Conservation (phyloP, 306 rosid species). For the Comarum palustre region DNA sequence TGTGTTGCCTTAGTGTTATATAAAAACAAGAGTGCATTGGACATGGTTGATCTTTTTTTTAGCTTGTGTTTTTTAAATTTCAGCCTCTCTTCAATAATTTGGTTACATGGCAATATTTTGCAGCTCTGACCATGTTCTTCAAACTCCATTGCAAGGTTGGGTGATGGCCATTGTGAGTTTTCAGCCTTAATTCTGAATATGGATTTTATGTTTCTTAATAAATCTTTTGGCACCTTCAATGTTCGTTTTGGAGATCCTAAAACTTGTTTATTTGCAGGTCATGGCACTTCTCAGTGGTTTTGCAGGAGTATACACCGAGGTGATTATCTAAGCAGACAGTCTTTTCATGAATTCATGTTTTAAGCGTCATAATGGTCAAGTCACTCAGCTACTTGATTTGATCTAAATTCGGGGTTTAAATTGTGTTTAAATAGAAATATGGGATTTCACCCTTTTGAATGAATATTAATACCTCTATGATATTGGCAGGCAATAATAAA, state of each 20-base stretch:
- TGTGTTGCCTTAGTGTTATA: constrained; percentile 1
- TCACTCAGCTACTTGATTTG: constrained; percentile 18
- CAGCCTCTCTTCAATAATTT: neutral
- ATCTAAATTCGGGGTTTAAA: neutral
- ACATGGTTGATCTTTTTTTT: neutral
- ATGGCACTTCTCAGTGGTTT: constrained; percentile 98
- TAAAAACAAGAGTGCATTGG: constrained; percentile 16
- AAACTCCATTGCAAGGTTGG: constrained; percentile 94
- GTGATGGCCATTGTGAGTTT: constrained; percentile 92
- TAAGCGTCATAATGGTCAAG: constrained; percentile 15
- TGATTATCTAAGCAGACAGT: constrained; percentile 34
- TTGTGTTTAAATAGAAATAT: neutral
- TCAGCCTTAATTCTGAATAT: constrained; percentile 22
- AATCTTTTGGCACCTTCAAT: neutral
- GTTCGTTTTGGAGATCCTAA: constrained; percentile 14
- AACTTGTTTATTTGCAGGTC: constrained; percentile 43
- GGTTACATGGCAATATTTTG: constrained; percentile 15
- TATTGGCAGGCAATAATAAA: constrained; percentile 83
- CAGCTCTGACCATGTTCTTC: constrained; percentile 92
- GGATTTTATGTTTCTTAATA: neutral
- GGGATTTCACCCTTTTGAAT: neutral
- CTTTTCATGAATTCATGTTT: neutral
- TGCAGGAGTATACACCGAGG: constrained; percentile 97
- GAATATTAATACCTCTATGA: constrained; percentile 4
- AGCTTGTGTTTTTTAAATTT: constrained; percentile 6